Percentiles rank a stretch among this genome's conserved stretches.
These are phyloP conservation scores for Sporothrix dimorphospora DNA, from an alignment of 2,329 filamentous ascomycete species.

Conservation along the genomic window DNA sequence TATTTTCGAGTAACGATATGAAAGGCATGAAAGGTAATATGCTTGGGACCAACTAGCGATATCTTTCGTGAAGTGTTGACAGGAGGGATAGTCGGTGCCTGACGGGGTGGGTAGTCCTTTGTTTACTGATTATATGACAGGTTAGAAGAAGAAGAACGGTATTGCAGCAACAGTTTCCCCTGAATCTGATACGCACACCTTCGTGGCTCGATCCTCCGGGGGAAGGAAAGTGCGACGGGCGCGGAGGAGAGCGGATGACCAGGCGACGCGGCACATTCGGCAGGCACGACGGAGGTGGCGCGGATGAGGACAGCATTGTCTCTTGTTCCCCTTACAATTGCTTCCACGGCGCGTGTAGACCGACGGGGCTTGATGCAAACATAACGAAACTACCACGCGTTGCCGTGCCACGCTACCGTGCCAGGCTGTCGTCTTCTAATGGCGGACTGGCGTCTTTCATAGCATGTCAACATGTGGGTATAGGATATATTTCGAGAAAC, in stretches of 20 bases:
- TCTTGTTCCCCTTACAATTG: neutral
- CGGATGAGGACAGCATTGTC: neutral
- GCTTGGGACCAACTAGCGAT: neutral
- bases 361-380: no score
- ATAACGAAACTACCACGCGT: no score
- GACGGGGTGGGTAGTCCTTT: neutral
- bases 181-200: neutral
- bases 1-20: neutral
- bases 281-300: neutral
- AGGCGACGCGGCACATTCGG: neutral
- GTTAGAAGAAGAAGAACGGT: neutral
- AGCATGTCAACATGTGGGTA: no score
- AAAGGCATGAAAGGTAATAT: neutral
- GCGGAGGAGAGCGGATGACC: neutral
- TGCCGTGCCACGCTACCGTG: no score
- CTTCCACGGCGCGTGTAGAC: no score
- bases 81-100: neutral
- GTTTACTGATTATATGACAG: neutral
- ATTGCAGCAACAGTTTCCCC: neutral
- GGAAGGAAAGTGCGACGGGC: neutral
- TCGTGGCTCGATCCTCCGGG: neutral
- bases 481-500: no score
- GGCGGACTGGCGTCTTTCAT: no score
- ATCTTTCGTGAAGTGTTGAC: neutral
- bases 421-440: no score